phyloP scores from a whole-genome alignment of 345 rosid species.

The Hypericum androsaemum region DNA sequence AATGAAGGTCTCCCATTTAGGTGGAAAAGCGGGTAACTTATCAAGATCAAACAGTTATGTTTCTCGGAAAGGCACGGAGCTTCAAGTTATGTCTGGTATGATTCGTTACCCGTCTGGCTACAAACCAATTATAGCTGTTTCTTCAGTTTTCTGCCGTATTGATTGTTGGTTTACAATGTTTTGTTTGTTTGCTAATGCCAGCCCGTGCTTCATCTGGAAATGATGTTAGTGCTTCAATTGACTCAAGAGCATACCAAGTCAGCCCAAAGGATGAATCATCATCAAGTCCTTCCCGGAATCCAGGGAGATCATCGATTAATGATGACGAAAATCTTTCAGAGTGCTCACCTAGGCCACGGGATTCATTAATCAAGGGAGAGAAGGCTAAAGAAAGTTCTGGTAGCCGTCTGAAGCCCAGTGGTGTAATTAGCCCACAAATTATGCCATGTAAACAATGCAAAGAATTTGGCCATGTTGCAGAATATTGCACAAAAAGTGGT shows the following conservation, averaged over 20 bases:
- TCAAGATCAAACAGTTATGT: constrained; percentile 44
- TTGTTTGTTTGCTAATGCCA: constrained; percentile 17
- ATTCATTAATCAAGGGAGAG: constrained; percentile 47
- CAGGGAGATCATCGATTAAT: constrained; percentile 34
- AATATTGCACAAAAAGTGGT: constrained; percentile 36
- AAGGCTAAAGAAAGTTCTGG: constrained; percentile 39
- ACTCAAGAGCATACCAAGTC: constrained; percentile 37
- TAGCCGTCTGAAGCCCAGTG: constrained; percentile 37
- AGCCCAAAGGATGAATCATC: constrained; percentile 50
- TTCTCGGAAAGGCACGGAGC: constrained; percentile 42
- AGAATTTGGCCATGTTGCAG: constrained; percentile 53
- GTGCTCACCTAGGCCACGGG: constrained; percentile 38
- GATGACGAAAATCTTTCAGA: constrained; percentile 41
- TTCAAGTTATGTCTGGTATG: constrained; percentile 47
- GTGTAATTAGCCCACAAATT: constrained; percentile 33
- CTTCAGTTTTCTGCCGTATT: too few species aligned
- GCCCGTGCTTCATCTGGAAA: constrained; percentile 36
- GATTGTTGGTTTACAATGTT: too few species aligned
- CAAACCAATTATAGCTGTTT: not conserved
- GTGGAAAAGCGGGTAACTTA: constrained; percentile 46
- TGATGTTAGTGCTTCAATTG: constrained; percentile 34
- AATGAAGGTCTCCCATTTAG: constrained; percentile 38
- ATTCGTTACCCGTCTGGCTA: constrained; percentile 9
- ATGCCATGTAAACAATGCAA: constrained; percentile 40
- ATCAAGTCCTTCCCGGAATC: constrained; percentile 46